Conservation (phyloP, 225 moss, liverwort and hornwort genomes). For the Neckera pumila region DNA sequence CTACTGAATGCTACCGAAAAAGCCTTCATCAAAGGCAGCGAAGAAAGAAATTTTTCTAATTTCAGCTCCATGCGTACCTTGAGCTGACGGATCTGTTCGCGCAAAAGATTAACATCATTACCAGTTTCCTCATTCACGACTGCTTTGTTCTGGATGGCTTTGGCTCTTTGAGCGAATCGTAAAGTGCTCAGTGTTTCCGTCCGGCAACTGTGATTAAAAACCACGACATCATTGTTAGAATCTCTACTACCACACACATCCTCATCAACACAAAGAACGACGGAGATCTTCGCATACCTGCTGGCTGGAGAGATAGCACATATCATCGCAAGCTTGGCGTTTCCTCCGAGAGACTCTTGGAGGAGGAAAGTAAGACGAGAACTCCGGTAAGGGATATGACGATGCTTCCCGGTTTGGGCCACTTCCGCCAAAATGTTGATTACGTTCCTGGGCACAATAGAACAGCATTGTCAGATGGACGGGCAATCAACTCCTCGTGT, state of each 20-base stretch:
- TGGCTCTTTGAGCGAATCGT: not conserved
- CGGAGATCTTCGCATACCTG: not conserved
- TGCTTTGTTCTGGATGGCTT: not conserved
- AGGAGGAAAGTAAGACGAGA: not conserved
- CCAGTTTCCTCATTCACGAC: not conserved
- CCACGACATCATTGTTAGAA: not conserved
- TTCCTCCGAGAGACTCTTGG: not conserved
- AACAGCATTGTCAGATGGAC: not conserved
- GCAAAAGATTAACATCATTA: not conserved
- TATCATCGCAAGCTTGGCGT: not conserved
- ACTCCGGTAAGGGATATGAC: not conserved
- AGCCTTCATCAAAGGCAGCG: not conserved
- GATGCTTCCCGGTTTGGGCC: not conserved
- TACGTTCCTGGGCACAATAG: not conserved
- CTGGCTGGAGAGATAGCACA: not conserved
- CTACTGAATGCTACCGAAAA: not conserved
- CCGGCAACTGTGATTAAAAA: not conserved
- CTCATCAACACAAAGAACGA: not conserved
- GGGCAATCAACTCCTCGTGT: not conserved
- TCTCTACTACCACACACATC: not conserved
- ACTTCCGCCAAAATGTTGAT: not conserved
- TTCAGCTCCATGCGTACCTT: not conserved
- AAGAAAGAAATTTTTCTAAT: fast-evolving
- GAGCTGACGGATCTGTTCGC: not conserved
- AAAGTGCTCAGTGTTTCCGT: not conserved